Conservation (phyloP, 176 grass and related monocot species). For the Musa schizocarpa region DNA sequence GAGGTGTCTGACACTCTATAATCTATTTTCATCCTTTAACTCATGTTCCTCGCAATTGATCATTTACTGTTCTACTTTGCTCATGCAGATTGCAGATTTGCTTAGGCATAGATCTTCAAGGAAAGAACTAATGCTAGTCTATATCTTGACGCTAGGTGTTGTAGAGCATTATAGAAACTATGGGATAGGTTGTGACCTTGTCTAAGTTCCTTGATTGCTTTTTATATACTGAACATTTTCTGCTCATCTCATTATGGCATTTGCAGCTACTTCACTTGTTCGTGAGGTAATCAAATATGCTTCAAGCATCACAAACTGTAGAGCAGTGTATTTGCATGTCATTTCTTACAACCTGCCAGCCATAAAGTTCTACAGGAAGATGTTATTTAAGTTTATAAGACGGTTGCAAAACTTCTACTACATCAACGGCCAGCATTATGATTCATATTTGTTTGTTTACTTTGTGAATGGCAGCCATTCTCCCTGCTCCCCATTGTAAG, state of each 20-base stretch:
- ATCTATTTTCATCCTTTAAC: not conserved
- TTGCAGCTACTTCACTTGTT: conserved; percentile 85
- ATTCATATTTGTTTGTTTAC: conserved; percentile 91
- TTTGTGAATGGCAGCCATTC: conserved; percentile 79
- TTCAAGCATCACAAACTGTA: conserved; percentile 71
- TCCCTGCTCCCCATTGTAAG: conserved; percentile 84
- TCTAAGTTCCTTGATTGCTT: conserved; percentile 7
- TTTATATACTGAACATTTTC: not conserved
- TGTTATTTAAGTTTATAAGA: conserved; percentile 85
- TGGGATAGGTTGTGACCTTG: conserved; percentile 63
- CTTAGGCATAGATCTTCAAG: conserved; percentile 56
- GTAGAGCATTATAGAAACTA: conserved; percentile 78
- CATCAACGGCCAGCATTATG: conserved; percentile 81
- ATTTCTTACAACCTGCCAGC: conserved; percentile 96
- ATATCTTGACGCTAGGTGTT: conserved; percentile 87
- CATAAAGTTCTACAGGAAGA: conserved; percentile 96
- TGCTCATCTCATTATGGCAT: conserved; percentile 13
- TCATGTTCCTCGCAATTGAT: not conserved
- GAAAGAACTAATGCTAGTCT: conserved; percentile 71
- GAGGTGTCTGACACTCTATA: conserved; percentile 38
- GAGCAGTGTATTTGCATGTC: conserved; percentile 96
- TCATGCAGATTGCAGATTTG: conserved; percentile 83
- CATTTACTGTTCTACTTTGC: conserved; percentile 8
- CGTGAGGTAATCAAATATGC: conserved; percentile 93
- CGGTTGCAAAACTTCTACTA: conserved; percentile 83